Conservation (phyloP, 768 basidiomycete species). For the Russula ochroleuca region DNA sequence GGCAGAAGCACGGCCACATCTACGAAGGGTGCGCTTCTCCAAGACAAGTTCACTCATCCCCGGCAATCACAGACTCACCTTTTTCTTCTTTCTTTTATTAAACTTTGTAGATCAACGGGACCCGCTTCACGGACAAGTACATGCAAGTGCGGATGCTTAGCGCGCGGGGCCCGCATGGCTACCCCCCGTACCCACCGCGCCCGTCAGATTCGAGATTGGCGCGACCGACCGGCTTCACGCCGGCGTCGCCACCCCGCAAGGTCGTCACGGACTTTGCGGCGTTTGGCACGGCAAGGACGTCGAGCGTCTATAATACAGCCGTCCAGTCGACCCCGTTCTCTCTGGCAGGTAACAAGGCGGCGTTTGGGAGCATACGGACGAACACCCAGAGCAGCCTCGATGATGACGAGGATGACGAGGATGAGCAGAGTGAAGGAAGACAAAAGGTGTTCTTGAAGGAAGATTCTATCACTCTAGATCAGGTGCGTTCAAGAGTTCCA, state of each 20-base stretch:
- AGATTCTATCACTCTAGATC: conserved; percentile 87
- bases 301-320: conserved; percentile 80
- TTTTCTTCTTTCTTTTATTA: no score
- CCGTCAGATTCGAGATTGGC: conserved; percentile 39
- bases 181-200: conserved; percentile 45
- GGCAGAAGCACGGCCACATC: conserved; percentile 64
- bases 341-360: conserved; percentile 72
- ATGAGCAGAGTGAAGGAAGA: conserved; percentile 49
- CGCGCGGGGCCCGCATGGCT: conserved; percentile 49
- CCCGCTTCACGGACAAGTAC: conserved; percentile 96
- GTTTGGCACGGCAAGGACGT: conserved; percentile 69
- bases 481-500: conserved; percentile 48
- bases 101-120: conserved; percentile 74
- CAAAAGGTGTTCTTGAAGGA: conserved; percentile 76
- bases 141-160: conserved; percentile 64
- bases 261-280: conserved; percentile 86
- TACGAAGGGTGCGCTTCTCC: conserved; percentile 65
- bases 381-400: conserved; percentile 40
- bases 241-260: conserved; percentile 48
- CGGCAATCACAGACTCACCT: background rate
- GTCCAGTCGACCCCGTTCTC: conserved; percentile 79
- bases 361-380: conserved; percentile 72
- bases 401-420: conserved; percentile 78
- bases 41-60: background rate
- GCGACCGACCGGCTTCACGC: conserved; percentile 38